Evolutionary conservation across 163 green algal genomes (phyloP).

Genomic region (Chlamydomonas reinhardtii): DNA sequence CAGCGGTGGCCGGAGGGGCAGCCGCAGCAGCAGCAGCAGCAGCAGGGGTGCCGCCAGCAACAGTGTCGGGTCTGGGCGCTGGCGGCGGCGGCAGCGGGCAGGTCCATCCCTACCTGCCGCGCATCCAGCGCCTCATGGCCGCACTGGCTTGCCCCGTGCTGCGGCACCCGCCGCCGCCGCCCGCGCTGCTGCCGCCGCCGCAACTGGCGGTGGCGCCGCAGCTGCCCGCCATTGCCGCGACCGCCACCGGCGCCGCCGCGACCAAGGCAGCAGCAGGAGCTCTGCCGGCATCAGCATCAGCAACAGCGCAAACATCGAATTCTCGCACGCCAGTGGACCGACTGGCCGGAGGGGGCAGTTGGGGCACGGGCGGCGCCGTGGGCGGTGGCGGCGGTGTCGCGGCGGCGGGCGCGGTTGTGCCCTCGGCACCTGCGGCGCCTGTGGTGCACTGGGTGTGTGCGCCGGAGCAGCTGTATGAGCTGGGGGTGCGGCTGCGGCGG

Average conservation of each 20-base stretch:
- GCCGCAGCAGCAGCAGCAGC: neutral
- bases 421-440: too few relatives aligned
- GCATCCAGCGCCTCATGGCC: slow-evolving; percentile 31
- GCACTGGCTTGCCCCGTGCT: neutral
- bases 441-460: slow-evolving; percentile 27
- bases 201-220: too few relatives aligned
- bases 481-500: slow-evolving; percentile 25
- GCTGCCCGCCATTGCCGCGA: neutral
- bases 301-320: too few relatives aligned
- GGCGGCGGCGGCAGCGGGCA: too few relatives aligned
- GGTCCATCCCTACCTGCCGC: slow-evolving; percentile 24
- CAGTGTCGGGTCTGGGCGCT: neutral
- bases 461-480: slow-evolving; percentile 3
- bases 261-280: too few relatives aligned
- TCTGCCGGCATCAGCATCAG: too few relatives aligned
- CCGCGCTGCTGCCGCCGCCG: neutral
- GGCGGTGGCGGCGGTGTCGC: too few relatives aligned
- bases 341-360: too few relatives aligned
- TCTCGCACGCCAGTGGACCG: too few relatives aligned
- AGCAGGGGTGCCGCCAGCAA: neutral
- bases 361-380: too few relatives aligned
- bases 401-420: too few relatives aligned
- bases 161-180: neutral
- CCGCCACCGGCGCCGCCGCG: neutral
- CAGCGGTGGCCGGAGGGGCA: neutral